Evolutionary conservation across 352 stramenopile species (phyloP).

Genomic region (Peronospora destructor): DNA sequence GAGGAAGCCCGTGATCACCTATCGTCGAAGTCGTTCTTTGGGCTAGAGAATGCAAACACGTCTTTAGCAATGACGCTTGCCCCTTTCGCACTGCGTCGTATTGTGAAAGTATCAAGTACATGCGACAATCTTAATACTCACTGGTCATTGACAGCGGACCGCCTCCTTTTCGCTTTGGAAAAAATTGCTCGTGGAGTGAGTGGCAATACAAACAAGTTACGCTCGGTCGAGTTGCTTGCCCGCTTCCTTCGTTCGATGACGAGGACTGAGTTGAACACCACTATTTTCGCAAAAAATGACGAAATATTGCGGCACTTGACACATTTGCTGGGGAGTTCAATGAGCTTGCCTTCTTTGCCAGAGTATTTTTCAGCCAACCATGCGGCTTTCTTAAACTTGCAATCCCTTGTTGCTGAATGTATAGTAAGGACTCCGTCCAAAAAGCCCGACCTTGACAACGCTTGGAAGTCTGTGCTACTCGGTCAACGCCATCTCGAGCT

Average conservation of each 20-base stretch:
- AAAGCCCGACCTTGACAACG: slow-evolving; percentile 21
- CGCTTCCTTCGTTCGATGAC: slow-evolving; percentile 53
- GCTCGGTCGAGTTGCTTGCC: slow-evolving; percentile 34
- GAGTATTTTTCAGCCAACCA: slow-evolving; percentile 50
- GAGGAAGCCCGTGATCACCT: slow-evolving; percentile 41
- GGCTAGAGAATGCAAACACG: slow-evolving; percentile 7
- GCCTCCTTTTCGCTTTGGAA: slow-evolving; percentile 54
- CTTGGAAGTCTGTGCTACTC: slow-evolving; percentile 36
- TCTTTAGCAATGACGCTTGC: slow-evolving; percentile 32
- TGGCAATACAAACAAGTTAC: slow-evolving; percentile 5
- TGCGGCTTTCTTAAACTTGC: slow-evolving; percentile 33
- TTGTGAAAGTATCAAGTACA: slow-evolving; percentile 41
- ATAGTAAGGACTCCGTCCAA: slow-evolving; percentile 6
- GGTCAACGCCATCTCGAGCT: slow-evolving; percentile 44
- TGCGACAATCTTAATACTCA: slow-evolving; percentile 7
- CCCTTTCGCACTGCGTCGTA: slow-evolving; percentile 51
- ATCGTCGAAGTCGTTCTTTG: slow-evolving; percentile 48
- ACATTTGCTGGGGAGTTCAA: slow-evolving; percentile 18
- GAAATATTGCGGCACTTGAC: slow-evolving; percentile 9
- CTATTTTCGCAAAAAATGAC: slow-evolving; percentile 24
- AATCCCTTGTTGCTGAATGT: slow-evolving; percentile 19
- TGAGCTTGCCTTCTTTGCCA: slow-evolving; percentile 25
- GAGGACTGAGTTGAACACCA: slow-evolving; percentile 37
- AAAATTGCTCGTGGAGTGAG: slow-evolving; percentile 32
- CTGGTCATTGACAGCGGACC: slow-evolving; percentile 37